Evolutionary conservation across 2,329 filamentous ascomycete species (phyloP), one percentile per base, ranked within the genome.

Genomic region (Colletotrichum kahawae): DNA sequence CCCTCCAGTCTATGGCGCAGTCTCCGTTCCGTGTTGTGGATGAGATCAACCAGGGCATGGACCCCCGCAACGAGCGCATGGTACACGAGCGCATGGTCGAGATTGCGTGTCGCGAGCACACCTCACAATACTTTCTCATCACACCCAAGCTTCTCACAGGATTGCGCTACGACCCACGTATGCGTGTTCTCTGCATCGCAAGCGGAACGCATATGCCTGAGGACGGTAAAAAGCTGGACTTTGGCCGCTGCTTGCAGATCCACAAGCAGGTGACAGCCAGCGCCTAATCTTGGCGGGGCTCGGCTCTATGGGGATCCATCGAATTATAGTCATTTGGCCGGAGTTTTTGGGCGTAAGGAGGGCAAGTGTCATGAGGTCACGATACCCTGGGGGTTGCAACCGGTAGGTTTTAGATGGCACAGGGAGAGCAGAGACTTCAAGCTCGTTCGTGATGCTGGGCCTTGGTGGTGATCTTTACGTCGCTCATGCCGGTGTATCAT

Each of bases 1-100:
- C 97, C 7, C 91, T 99, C 31, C 97, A 99, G 84, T 95, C 95
- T 65, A 93, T 99, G 80, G 96, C 97, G 18, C 94, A 95, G 80
- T 95, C 96, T 5, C 97, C 97, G 1, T 99, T 99, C 90, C 95
- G 97, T 67, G 96, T 99, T 65, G 97, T 99, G 74, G 97, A 99
- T 85, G 97, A 99, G 87, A 99, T 99, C 89, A 99, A 99, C 82
- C 97, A 99, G 86, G 97, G 97, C 78, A 99, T 99, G 97, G 97
- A 99, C 83, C 97, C 96, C 57, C 93, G 97, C 80, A 99, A 99
- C 85, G 97, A 99, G 85, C 94, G 97, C 79, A 97, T 98, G 92
- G 96, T 99, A 18, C 97, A 99, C 85, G 95, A 96, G 82, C 95
- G 97, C 77, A 97, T 99, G 94, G 97, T 99, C 10, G 95, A 98